Conservation (phyloP, 208 protist species). For the Crithidia brevicula region DNA sequence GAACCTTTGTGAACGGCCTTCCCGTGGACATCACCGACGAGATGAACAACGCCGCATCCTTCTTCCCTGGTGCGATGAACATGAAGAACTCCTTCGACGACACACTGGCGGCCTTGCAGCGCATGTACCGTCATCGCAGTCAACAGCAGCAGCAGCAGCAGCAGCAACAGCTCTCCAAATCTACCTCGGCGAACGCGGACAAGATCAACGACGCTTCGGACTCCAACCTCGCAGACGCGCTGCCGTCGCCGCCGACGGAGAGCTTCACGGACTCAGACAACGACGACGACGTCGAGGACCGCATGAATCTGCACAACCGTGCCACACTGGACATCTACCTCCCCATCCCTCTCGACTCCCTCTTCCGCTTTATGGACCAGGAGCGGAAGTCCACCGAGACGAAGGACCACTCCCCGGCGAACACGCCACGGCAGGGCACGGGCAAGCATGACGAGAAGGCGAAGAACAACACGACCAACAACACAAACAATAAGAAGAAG, state of each 20-base stretch:
- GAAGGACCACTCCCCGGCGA: not conserved
- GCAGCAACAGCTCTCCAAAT: slow-evolving; percentile 18
- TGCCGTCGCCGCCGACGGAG: slow-evolving; percentile 2
- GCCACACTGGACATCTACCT: slow-evolving; percentile 86
- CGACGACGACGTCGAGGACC: slow-evolving; percentile 80
- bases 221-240: not conserved
- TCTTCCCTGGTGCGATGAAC: slow-evolving; percentile 5
- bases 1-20: slow-evolving; percentile 54
- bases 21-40: slow-evolving; percentile 33
- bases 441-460: not conserved
- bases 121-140: slow-evolving; percentile 31
- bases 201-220: not conserved
- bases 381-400: slow-evolving; percentile 38
- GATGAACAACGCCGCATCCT: not conserved
- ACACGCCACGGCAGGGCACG: not conserved
- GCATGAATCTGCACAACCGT: slow-evolving; percentile 81
- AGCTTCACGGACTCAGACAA: slow-evolving; percentile 38
- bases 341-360: slow-evolving; percentile 65
- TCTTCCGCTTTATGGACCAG: slow-evolving; percentile 75
- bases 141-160: slow-evolving; percentile 30
- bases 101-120: slow-evolving; percentile 36
- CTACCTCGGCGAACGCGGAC: not conserved
- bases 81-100: slow-evolving; percentile 54
- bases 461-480: not conserved
- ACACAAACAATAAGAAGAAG: not conserved